Base-by-base conservation (phyloP, 169 alveolate species). In the Babesia divergens region DNA sequence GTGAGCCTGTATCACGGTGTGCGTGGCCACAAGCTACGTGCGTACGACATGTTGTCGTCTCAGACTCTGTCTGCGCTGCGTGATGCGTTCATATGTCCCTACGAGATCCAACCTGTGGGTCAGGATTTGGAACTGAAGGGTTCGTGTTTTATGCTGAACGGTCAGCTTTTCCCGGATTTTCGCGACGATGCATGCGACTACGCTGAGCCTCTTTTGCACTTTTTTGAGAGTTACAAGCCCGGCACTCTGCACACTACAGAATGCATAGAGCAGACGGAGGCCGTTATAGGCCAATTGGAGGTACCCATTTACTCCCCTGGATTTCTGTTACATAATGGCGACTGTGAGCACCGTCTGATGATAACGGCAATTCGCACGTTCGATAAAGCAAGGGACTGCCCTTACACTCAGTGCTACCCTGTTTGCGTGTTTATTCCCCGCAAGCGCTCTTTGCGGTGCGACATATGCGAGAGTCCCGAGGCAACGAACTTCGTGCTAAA, bases 261-360 rank as follows among this genome's bases (percentile, higher is more conserved):
- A 58, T 80, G 83, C 44, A 47, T 89, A 43, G 46, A 38, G 29
- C 93, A 90, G 83, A 53, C 66, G 29, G 82, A 82, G 35, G 91
- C 92, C 20, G 47, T 59, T 34, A 37, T 91, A n/a, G 32, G 55
- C 37, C 67, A 91, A 47, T 55, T 91, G 40, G 71, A 86, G 67
- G 74, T 91, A 28, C 93, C 92, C 5, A 40, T 91, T 35, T 90
- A 86, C 54, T 47, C 52, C 26, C 85, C 72, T n/a, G 91, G 94
- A 6, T 82, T 82, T 49, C 79, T 84, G 46, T 65, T 91, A 6
- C 95, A 91, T 60, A 89, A 91, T 52, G 95, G 95, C 11, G 94
- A 90, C 67, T 91, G 95, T 55, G 95, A 91, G 44, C 95, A 91
- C 68, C 50, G 95, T 52, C 42, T 91, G 31, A 74, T 90, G 65